phyloP scores from a whole-genome alignment of 2,329 filamentous ascomycete genomes.

The Lachnellula willkommii region DNA sequence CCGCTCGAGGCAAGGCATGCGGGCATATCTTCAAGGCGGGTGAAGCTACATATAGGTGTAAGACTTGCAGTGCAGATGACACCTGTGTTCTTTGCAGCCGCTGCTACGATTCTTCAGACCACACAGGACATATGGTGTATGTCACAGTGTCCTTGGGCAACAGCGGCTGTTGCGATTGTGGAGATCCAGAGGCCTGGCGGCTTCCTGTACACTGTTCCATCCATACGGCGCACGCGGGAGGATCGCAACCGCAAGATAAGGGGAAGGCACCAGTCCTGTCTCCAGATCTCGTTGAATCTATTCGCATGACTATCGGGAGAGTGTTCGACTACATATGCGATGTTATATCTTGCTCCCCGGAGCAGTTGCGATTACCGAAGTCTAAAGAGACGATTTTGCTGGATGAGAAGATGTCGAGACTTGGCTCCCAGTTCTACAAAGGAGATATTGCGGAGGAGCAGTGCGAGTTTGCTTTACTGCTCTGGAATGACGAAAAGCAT shows the following conservation, averaged over 20 bases:
- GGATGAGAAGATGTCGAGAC: constrained; percentile 75
- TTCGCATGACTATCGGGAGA: constrained; percentile 79
- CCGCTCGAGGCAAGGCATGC: constrained; percentile 86
- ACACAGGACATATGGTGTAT: constrained; percentile 86
- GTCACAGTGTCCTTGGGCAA: constrained; percentile 86
- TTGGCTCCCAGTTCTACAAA: constrained; percentile 70
- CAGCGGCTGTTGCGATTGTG: constrained; percentile 95
- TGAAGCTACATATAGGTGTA: constrained; percentile 90
- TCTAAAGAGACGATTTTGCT: constrained; percentile 71
- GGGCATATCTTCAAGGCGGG: constrained; percentile 96
- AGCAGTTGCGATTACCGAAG: constrained; percentile 84
- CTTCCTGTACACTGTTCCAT: constrained; percentile 87
- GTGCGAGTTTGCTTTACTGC: constrained; percentile 73
- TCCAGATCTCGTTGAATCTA: constrained; percentile 67
- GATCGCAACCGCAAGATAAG: constrained; percentile 50
- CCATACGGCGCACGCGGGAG: constrained; percentile 61
- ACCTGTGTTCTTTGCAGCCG: constrained; percentile 91
- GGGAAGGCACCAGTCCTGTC: constrained; percentile 59
- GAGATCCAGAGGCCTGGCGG: constrained; percentile 91
- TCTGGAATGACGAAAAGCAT: constrained; percentile 99
- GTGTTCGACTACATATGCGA: constrained; percentile 94
- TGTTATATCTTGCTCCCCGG: constrained; percentile 94
- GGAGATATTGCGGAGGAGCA: constrained; percentile 57
- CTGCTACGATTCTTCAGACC: constrained; percentile 93
- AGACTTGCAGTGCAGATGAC: constrained; percentile 89